phyloP scores from a whole-genome alignment of 306 rosid species.

The Mucuna pruriens region DNA sequence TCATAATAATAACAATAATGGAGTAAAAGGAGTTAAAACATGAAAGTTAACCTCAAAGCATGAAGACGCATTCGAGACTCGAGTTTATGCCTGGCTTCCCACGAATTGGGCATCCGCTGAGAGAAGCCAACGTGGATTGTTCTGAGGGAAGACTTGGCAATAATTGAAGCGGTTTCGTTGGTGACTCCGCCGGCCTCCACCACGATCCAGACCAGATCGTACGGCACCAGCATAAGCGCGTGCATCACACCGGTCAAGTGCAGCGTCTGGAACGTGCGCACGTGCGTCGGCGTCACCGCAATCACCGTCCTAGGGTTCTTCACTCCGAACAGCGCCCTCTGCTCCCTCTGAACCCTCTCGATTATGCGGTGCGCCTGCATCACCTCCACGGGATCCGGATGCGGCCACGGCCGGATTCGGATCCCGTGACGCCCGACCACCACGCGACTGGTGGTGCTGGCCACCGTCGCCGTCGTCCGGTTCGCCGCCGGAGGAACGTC shows the following conservation, averaged over 20 bases:
- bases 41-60: slow-evolving; percentile 71
- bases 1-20: slow-evolving; percentile 6
- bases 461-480: slow-evolving; percentile 47
- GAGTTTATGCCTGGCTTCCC: slow-evolving; percentile 84
- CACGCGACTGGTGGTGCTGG: slow-evolving; percentile 72
- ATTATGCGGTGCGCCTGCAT: slow-evolving; percentile 96
- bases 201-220: slow-evolving; percentile 90
- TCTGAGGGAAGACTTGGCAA: slow-evolving; percentile 72
- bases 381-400: slow-evolving; percentile 90
- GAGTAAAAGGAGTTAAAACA: not conserved
- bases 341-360: slow-evolving; percentile 90
- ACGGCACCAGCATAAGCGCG: slow-evolving; percentile 86
- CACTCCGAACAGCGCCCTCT: slow-evolving; percentile 81
- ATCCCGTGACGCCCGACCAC: slow-evolving; percentile 98
- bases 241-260: slow-evolving; percentile 96
- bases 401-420: slow-evolving; percentile 99
- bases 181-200: slow-evolving; percentile 92
- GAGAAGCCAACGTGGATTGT: slow-evolving; percentile 73
- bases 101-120: slow-evolving; percentile 72
- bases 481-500: slow-evolving; percentile 43
- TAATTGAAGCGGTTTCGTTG: slow-evolving; percentile 82
- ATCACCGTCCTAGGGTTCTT: slow-evolving; percentile 79
- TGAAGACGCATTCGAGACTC: slow-evolving; percentile 90
- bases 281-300: slow-evolving; percentile 86
- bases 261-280: slow-evolving; percentile 88